phyloP scores from a whole-genome alignment of 2,329 filamentous ascomycete genomes.

The Cyphellophora europaea region DNA sequence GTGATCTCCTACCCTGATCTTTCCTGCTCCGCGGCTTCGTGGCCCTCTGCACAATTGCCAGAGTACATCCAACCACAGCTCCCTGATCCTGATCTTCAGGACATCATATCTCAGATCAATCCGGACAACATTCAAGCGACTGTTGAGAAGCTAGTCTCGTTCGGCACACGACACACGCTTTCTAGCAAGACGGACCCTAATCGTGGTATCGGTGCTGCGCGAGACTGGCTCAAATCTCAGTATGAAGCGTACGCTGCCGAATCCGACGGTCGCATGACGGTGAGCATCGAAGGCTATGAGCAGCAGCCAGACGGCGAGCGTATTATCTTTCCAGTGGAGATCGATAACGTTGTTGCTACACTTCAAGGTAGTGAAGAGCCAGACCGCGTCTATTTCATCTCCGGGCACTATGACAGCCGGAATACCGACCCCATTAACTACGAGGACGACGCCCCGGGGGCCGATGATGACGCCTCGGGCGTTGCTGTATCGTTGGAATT shows the following conservation, averaged over 20 bases:
- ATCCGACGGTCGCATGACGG: conserved; percentile 41
- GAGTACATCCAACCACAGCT: conserved; percentile 29
- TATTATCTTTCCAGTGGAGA: conserved; percentile 41
- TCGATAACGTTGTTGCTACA: conserved; percentile 45
- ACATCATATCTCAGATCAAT: conserved; percentile 30
- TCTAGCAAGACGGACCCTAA: conserved; percentile 40
- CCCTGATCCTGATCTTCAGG: conserved; percentile 29
- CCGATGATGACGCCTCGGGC: conserved; percentile 49
- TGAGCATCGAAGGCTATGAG: conserved; percentile 42
- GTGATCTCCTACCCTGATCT: not conserved
- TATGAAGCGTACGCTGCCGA: conserved; percentile 39
- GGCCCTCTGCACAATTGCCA: conserved; percentile 31
- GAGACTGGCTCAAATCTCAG: conserved; percentile 47
- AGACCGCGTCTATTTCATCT: conserved; percentile 43
- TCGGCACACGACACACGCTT: conserved; percentile 49
- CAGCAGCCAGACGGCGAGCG: conserved; percentile 36
- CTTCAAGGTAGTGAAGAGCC: conserved; percentile 41
- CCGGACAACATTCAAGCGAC: conserved; percentile 39
- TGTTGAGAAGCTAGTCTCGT: conserved; percentile 45
- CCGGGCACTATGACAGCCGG: conserved; percentile 48
- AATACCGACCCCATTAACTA: conserved; percentile 43
- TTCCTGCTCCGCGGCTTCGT: conserved; percentile 22
- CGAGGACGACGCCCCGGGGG: conserved; percentile 44
- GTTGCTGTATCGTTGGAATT: conserved; percentile 48
- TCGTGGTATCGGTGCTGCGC: conserved; percentile 45